These are phyloP conservation scores for Leishmania guyanensis DNA, from an alignment of 208 protist species.

Conservation along the genomic window DNA sequence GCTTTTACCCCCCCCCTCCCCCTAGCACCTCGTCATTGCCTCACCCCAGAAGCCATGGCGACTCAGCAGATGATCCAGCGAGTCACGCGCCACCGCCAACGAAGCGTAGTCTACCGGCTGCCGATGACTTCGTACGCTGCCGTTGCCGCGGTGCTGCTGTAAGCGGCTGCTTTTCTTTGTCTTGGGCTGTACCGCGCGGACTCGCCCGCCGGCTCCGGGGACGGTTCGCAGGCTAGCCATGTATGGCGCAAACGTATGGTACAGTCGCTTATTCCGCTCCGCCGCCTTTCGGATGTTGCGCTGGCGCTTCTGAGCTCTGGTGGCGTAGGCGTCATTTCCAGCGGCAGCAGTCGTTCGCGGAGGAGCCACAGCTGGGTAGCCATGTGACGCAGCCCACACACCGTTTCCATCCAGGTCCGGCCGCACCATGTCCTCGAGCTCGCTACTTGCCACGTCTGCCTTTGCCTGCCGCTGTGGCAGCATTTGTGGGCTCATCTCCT, in stretches of 20 bases:
- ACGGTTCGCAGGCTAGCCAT: neutral
- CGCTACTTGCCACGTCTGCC: too few species aligned
- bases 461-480: neutral
- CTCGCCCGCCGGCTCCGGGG: neutral
- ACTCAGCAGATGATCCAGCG: conserved; percentile 28
- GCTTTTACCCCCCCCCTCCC: neutral
- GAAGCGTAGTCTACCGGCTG: conserved; percentile 10
- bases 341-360: neutral
- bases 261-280: neutral
- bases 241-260: conserved; percentile 10
- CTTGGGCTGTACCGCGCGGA: neutral
- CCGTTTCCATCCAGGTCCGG: too few species aligned
- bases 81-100: conserved; percentile 19
- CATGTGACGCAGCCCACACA: neutral
- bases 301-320: neutral
- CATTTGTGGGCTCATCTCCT: neutral
- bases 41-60: conserved; percentile 49
- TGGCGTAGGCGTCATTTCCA: neutral
- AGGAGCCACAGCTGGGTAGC: neutral
- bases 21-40: conserved; percentile 10
- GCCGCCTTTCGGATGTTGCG: neutral
- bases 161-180: conserved; percentile 2
- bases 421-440: neutral
- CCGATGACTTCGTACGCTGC: neutral
- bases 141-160: neutral